Conservation (phyloP, 192 early-diverging fungal species). For the Chytriomyces confervae region DNA sequence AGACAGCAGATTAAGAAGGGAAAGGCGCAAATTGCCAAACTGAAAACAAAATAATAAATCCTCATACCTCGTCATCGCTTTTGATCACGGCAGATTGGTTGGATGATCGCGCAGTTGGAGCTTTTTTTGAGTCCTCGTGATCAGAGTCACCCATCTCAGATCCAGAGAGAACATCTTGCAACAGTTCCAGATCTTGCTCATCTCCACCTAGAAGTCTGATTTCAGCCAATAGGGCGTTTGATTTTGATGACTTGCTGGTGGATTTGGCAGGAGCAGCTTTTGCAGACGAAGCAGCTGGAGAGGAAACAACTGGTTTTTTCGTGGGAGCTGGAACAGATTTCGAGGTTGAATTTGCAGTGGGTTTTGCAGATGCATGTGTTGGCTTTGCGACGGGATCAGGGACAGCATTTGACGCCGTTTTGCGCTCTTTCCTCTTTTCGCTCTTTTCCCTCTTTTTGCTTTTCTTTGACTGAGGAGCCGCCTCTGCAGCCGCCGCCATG, state of each 20-base stretch:
- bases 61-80: conserved; percentile 15
- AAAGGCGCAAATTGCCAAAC: background rate
- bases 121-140: conserved; percentile 25
- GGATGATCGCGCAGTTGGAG: conserved; percentile 35
- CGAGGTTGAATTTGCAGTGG: no score
- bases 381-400: background rate
- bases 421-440: conserved; percentile 3
- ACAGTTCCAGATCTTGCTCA: conserved; percentile 61
- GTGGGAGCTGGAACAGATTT: no score
- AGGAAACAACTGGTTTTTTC: no score
- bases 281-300: no score
- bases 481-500: background rate
- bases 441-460: conserved; percentile 7
- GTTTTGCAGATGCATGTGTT: no score
- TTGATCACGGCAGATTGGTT: conserved; percentile 36
- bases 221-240: conserved; percentile 57
- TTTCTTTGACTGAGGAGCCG: background rate
- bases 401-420: background rate
- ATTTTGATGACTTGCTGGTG: background rate
- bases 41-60: background rate
- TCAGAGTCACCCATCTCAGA: conserved; percentile 48
- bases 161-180: conserved; percentile 57
- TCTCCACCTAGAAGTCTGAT: conserved; percentile 71
- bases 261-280: no score
- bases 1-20: background rate